Base-by-base conservation (phyloP, 495 filamentous ascomycete genomes). In the Durotheca rogersii region DNA sequence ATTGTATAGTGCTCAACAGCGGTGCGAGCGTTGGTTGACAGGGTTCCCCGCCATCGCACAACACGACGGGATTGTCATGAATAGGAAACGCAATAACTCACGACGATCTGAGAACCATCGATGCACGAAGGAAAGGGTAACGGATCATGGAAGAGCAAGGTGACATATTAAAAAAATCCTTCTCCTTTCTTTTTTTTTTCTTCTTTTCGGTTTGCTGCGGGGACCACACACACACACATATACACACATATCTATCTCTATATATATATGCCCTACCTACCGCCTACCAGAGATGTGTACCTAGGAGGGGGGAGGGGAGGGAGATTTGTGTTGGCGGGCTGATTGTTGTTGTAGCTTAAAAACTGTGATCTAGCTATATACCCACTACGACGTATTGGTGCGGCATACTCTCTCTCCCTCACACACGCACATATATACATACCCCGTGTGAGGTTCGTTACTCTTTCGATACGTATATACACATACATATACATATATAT, bases 1-100 rank as follows among this genome's bases (percentile, higher is more conserved):
- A 90, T 62, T 95, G 89, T 64, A 85, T 94, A 44, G 59, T 68
- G 48, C 63, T 81, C 17, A 77, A 77, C 39, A 60, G 67, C 9
- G 74, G 74, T 3, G 53, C 58, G 43, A 60, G 47, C 20, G 52
- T 66, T 23, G 23, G 39, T 25, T 51, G n/a, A n/a, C n/a, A 59
- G 35, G 15, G 16, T 35, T 46, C 11, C 30, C 12, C 20, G 33
- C 20, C 18, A 12, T 10, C 18, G 11, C 32, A 11, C 17, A 37
- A 33, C 30, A 32, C n/a, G 14, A 37, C 33, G 4, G 23, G 23
- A 4, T 27, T 27, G 23, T 9, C n/a, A n/a, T n/a, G n/a, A n/a
- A n/a, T n/a, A n/a, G n/a, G 42, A 47, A 59, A 23, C 19, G 44
- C 51, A 41, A 48, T 45, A 41, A 50, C n/a, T n/a, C n/a, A 59